These are phyloP conservation scores for Aspergillus japonicus DNA, from an alignment of 2,329 filamentous ascomycete species.

Conservation along the genomic window DNA sequence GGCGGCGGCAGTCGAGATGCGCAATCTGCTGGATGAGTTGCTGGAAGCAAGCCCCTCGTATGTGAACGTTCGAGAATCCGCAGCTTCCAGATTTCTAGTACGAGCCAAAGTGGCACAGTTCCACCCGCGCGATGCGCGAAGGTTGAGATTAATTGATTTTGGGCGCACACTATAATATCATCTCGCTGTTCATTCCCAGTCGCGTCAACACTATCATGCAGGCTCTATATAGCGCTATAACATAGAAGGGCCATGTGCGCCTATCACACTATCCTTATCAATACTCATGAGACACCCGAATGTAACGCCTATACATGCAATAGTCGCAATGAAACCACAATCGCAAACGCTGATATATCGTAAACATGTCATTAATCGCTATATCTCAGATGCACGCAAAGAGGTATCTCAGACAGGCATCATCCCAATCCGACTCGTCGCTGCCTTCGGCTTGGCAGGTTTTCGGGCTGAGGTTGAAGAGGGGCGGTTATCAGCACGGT, in stretches of 20 bases:
- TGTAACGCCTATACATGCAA: conserved; percentile 21
- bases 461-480: conserved; percentile 26
- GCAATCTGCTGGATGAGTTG: conserved; percentile 48
- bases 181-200: neutral
- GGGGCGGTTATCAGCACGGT: conserved; percentile 22
- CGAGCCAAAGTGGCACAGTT: conserved; percentile 57
- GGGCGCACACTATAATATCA: conserved; percentile 39
- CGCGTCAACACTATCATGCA: neutral
- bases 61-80: conserved; percentile 52
- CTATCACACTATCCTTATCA: neutral
- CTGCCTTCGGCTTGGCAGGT: conserved; percentile 25
- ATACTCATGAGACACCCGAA: conserved; percentile 12
- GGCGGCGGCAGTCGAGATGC: conserved; percentile 49
- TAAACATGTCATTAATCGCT: conserved; percentile 11
- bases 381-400: conserved; percentile 4
- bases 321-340: conserved; percentile 7
- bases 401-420: conserved; percentile 36
- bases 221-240: conserved; percentile 13
- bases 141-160: conserved; percentile 55
- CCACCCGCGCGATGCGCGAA: conserved; percentile 54
- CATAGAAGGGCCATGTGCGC: conserved; percentile 1
- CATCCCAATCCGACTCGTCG: conserved; percentile 36
- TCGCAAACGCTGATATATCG: conserved; percentile 7
- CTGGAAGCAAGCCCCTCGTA: conserved; percentile 50
- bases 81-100: conserved; percentile 54